Percentiles rank a stretch among this genome's conserved stretches.
These are phyloP conservation scores for Phialophora expanda DNA, from an alignment of 2,329 filamentous ascomycete species.

Conservation along the genomic window DNA sequence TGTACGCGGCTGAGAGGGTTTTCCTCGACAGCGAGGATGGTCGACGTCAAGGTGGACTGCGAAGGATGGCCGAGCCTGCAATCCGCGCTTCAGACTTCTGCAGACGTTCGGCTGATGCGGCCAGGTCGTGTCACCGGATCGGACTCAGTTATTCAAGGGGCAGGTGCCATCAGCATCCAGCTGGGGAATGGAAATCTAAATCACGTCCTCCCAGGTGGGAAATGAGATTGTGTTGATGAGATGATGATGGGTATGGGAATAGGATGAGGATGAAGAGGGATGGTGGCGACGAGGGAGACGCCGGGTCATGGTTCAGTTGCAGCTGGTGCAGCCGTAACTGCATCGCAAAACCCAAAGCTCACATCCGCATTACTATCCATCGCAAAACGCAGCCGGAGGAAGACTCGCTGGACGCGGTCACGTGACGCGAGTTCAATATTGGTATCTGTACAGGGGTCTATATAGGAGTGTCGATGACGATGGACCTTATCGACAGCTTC, in stretches of 20 bases:
- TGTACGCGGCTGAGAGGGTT: constrained; percentile 1
- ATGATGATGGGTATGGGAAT: constrained; percentile 30
- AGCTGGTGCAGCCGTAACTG: constrained; percentile 29
- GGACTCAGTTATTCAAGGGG: constrained; percentile 29
- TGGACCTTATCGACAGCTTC: constrained; percentile 1
- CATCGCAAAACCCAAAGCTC: constrained; percentile 33
- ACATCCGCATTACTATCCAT: constrained; percentile 29
- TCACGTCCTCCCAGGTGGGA: constrained; percentile 26
- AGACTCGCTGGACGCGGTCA: constrained; percentile 16
- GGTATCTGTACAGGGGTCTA: constrained; percentile 7
- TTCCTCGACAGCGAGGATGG: constrained; percentile 6
- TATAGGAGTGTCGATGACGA: constrained; percentile 21
- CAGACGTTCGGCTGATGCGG: constrained; percentile 21
- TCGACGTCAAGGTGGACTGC: constrained; percentile 11
- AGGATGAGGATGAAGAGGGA: constrained; percentile 27
- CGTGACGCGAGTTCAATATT: constrained; percentile 20
- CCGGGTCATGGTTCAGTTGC: constrained; percentile 35
- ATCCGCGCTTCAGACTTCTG: constrained; percentile 10
- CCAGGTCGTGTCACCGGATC: constrained; percentile 33
- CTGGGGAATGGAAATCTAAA: constrained; percentile 22
- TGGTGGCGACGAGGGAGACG: constrained; percentile 28
- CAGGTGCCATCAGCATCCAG: constrained; percentile 29
- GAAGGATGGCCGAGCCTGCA: constrained; percentile 6
- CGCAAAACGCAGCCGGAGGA: constrained; percentile 8
- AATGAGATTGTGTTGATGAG: constrained; percentile 24